Evolutionary conservation across 306 rosid genomes (phyloP), one percentile per base, ranked within the genome.

Genomic region (Cucumis cinereus): DNA sequence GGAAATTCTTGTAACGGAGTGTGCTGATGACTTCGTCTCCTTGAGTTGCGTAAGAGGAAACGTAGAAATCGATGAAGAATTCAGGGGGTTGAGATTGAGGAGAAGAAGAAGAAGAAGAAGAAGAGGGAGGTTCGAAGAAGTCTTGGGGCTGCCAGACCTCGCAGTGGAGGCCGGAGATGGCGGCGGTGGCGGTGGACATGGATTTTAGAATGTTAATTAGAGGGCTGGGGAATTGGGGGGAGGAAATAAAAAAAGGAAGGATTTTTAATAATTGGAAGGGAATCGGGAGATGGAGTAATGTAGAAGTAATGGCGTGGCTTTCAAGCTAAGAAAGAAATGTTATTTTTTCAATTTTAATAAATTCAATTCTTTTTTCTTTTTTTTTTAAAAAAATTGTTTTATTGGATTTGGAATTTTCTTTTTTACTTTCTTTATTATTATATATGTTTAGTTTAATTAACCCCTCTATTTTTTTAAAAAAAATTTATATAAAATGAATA

Each of bases 291-390:
- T 74, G 77, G 64, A 74, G 63, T 54, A n/a, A 17, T 10, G 13
- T 7, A 10, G 8, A 52, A 74, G 77, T 17, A 35, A 52, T 74
- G 77, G 63, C 61, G 77, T 74, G 4, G 64, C 47, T 74, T 74
- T 74, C 3, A 74, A 74, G 77, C 64, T 74, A 74, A 74, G 77
- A 74, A 74, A 55, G 10, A 50, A 4, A 72, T 72, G 17, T 47
- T 1, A 14, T 70, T 15, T 70, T n/a, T 11, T 24, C 1, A 0
- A 4, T 20, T 58, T 10, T 2, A 22, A 1, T 7, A 8, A n/a
- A n/a, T n/a, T n/a, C 40, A 38, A 5, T 28, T 60, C 40, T 24
- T 61, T 30, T 61, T 2, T 1, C 3, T 26, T 59, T 26, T 9
- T 38, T 38, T 38, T 11, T 16, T n/a, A n/a, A n/a, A n/a, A n/a